Percentiles rank a stretch among this genome's conserved stretches.
These are phyloP conservation scores for Camelina sativa DNA, from an alignment of 345 rosid genomes.

Conservation along the genomic window DNA sequence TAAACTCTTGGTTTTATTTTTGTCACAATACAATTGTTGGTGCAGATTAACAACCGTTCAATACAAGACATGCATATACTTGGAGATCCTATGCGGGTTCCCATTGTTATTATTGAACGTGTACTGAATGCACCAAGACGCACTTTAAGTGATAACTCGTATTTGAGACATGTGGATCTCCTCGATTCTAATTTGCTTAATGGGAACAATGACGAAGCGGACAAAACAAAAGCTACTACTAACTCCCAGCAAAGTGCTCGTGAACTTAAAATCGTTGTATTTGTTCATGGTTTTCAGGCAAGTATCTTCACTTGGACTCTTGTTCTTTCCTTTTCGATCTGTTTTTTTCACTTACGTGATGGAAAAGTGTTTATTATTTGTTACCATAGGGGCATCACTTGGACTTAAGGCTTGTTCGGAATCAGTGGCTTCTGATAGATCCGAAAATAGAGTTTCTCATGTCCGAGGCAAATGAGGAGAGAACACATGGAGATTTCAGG, in stretches of 20 bases:
- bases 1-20: slow-evolving; percentile 5
- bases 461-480: slow-evolving; percentile 93
- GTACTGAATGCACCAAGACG: slow-evolving; percentile 88
- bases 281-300: slow-evolving; percentile 99
- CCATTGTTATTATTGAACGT: slow-evolving; percentile 80
- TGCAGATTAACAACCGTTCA: slow-evolving; percentile 85
- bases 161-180: slow-evolving; percentile 66
- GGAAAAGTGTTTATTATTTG: background rate
- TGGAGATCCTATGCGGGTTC: slow-evolving; percentile 81
- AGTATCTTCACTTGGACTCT: slow-evolving; percentile 18
- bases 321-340: background rate
- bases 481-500: slow-evolving; percentile 88
- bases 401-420: slow-evolving; percentile 89
- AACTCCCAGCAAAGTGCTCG: slow-evolving; percentile 49
- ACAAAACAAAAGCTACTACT: slow-evolving; percentile 40
- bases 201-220: slow-evolving; percentile 45
- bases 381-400: slow-evolving; percentile 86
- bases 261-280: slow-evolving; percentile 74
- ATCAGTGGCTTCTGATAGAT: slow-evolving; percentile 97
- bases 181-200: slow-evolving; percentile 46
- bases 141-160: slow-evolving; percentile 75
- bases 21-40: slow-evolving; percentile 27
- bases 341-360: background rate
- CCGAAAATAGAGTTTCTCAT: slow-evolving; percentile 86
- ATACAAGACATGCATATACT: slow-evolving; percentile 94